These are phyloP conservation scores for Fagus crenata DNA, from an alignment of 306 rosid species.

Conservation along the genomic window DNA sequence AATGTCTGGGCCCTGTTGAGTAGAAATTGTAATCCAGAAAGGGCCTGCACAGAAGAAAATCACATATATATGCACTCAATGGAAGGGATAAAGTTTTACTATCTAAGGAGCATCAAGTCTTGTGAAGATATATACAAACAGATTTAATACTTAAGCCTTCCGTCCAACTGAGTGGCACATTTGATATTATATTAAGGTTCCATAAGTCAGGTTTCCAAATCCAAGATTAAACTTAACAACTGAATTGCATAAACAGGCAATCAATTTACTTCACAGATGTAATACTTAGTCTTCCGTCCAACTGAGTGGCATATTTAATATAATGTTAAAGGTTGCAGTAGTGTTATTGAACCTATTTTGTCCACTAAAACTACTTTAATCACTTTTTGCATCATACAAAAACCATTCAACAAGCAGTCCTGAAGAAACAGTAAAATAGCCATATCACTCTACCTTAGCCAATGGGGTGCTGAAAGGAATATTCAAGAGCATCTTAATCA, in stretches of 20 bases:
- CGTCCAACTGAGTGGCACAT: no score
- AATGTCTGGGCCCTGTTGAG: constrained; percentile 50
- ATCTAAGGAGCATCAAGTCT: no score
- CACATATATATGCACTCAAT: neutral
- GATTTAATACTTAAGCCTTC: no score
- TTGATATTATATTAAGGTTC: neutral
- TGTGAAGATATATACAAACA: no score
- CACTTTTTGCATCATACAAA: neutral
- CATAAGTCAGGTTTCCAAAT: neutral
- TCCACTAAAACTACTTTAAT: neutral
- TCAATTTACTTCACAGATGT: neutral
- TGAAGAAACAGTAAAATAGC: constrained; percentile 1
- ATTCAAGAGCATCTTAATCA: constrained; percentile 65
- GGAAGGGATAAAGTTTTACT: neutral
- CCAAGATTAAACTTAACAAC: neutral
- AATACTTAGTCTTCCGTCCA: neutral
- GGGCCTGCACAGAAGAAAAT: constrained; percentile 48
- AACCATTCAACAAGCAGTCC: no score
- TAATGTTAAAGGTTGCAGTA: neutral
- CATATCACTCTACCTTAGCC: constrained; percentile 64
- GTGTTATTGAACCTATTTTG: neutral
- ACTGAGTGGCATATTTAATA: neutral
- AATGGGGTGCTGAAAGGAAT: constrained; percentile 62
- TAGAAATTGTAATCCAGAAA: constrained; percentile 83
- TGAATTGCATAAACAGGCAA: neutral